Conservation (phyloP, 768 basidiomycete species). For the Naganishia vaughanmartiniae region DNA sequence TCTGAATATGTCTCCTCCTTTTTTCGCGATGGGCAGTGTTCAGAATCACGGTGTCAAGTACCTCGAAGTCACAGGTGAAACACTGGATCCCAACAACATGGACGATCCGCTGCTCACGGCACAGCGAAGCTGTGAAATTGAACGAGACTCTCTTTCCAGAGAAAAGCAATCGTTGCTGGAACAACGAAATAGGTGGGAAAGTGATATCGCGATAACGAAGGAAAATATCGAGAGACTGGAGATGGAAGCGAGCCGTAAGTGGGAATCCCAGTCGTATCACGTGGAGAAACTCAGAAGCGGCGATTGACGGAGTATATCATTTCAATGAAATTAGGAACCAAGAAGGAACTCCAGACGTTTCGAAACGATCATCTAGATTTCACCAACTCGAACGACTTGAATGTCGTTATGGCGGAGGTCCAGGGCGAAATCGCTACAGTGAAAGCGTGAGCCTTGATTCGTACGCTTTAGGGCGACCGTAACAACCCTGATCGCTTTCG, state of each 20-base stretch:
- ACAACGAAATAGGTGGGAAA: slow-evolving; percentile 33
- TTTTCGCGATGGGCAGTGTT: slow-evolving; percentile 57
- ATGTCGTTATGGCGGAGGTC: neutral
- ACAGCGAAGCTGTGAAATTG: slow-evolving; percentile 55
- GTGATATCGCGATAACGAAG: slow-evolving; percentile 35
- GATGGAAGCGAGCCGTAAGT: slow-evolving; percentile 25
- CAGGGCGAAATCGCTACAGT: slow-evolving; percentile 1
- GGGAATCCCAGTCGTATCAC: neutral
- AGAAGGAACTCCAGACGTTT: slow-evolving; percentile 13
- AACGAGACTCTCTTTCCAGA: slow-evolving; percentile 54
- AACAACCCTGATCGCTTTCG: neutral
- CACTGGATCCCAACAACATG: slow-evolving; percentile 64
- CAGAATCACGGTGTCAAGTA: slow-evolving; percentile 64
- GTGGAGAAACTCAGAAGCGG: too few species aligned
- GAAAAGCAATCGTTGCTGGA: slow-evolving; percentile 64
- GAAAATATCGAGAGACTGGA: slow-evolving; percentile 35
- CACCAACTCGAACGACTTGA: neutral
- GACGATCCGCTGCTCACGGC: slow-evolving; percentile 68
- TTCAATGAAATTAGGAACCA: slow-evolving; percentile 1
- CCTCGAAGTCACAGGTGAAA: slow-evolving; percentile 63
- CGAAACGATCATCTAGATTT: neutral
- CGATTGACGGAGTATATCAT: neutral
- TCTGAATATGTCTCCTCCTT: neutral
- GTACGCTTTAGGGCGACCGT: neutral
- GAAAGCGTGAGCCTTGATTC: slow-evolving; percentile 5